phyloP scores from a whole-genome alignment of 352 stramenopile genomes.

The Phytopythium oedochilum region DNA sequence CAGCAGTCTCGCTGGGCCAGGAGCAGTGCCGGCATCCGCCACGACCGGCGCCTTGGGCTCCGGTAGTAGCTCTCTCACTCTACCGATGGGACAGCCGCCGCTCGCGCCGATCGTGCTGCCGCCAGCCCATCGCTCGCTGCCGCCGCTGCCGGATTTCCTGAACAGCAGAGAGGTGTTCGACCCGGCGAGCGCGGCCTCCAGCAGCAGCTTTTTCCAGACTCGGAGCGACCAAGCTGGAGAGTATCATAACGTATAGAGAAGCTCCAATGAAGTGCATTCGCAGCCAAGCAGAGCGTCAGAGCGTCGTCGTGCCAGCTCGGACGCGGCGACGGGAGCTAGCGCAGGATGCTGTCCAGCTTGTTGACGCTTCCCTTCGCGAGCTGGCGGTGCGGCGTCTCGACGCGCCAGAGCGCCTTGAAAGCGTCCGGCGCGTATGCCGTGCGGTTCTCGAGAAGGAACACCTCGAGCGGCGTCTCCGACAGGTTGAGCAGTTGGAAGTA shows the following conservation, averaged over 20 bases:
- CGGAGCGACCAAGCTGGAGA: conserved; percentile 37
- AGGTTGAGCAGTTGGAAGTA: conserved; percentile 74
- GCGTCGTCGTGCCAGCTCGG: not conserved
- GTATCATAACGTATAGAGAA: conserved; percentile 17
- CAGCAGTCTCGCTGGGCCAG: not conserved
- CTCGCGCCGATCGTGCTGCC: conserved; percentile 52
- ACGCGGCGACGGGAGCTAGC: conserved; percentile 18
- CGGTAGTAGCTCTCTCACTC: not conserved
- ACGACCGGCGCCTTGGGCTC: not conserved
- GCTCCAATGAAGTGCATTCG: not conserved
- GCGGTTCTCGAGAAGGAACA: conserved; percentile 74
- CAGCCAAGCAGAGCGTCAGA: not conserved
- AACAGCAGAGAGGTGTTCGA: conserved; percentile 60
- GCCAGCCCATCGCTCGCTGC: conserved; percentile 44
- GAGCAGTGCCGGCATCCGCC: not conserved
- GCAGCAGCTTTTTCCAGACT: conserved; percentile 40
- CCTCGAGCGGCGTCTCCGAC: conserved; percentile 70
- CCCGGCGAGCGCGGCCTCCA: conserved; percentile 22
- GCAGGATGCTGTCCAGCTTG: conserved; percentile 78
- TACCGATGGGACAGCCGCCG: conserved; percentile 12
- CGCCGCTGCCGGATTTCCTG: conserved; percentile 58
- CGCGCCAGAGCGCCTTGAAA: conserved; percentile 71
- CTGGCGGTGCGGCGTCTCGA: conserved; percentile 69
- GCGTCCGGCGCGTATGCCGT: conserved; percentile 49
- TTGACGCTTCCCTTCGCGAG: conserved; percentile 74